phyloP scores from a whole-genome alignment of 805 yeast genomes.

The Ogataea ramenticola region DNA sequence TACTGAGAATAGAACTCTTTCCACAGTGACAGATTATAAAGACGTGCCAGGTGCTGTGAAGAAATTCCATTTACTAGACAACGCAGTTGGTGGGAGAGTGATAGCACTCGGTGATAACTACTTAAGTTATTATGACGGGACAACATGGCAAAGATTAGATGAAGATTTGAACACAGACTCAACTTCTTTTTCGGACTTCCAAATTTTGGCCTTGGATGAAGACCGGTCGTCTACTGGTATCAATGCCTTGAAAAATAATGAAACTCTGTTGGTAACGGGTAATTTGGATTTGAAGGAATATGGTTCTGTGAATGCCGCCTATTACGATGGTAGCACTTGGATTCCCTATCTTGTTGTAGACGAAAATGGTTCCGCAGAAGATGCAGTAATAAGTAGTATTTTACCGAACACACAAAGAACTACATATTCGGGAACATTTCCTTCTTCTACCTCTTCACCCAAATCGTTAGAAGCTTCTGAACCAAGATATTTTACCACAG shows the following conservation, averaged over 20 bases:
- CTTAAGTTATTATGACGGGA: conserved; percentile 37
- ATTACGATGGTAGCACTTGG: conserved; percentile 64
- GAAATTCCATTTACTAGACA: conserved; percentile 32
- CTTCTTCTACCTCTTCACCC: not conserved
- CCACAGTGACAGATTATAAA: conserved; percentile 11
- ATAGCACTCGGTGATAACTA: conserved; percentile 34
- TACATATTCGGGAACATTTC: conserved; percentile 1
- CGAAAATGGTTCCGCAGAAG: conserved; percentile 5
- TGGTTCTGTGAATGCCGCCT: conserved; percentile 56
- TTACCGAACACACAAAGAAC: not conserved
- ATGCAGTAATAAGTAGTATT: not conserved
- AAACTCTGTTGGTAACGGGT: conserved; percentile 55
- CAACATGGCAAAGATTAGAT: conserved; percentile 40
- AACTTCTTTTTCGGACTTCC: conserved; percentile 35
- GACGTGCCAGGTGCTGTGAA: conserved; percentile 27
- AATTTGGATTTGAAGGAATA: conserved; percentile 36
- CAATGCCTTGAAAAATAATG: conserved; percentile 32
- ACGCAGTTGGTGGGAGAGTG: conserved; percentile 33
- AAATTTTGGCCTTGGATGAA: conserved; percentile 7
- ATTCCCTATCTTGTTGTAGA: conserved; percentile 50
- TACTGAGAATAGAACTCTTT: conserved; percentile 32
- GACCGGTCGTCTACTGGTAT: conserved; percentile 12
- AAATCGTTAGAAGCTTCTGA: conserved; percentile 1
- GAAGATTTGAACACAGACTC: conserved; percentile 20
- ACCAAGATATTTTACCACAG: conserved; percentile 32